Conservation (phyloP, 2,329 filamentous ascomycete genomes). For the Cladophialophora yegresii region DNA sequence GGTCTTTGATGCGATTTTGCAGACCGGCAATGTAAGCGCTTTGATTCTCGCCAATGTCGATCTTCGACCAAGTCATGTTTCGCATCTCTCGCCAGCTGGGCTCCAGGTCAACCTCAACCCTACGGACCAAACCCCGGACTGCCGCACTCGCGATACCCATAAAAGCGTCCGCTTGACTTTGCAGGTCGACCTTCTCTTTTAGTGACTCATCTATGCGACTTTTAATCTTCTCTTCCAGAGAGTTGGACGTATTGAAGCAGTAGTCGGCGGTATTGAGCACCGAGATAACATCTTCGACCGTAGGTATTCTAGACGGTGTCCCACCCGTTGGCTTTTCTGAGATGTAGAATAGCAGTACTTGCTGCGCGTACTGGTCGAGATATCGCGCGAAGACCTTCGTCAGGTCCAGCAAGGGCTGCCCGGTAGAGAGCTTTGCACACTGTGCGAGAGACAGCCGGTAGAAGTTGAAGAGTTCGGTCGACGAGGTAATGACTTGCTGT, state of each 20-base stretch:
- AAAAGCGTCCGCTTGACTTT: conserved; percentile 91
- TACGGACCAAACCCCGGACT: conserved; percentile 78
- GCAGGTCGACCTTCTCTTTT: conserved; percentile 75
- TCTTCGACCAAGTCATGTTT: conserved; percentile 90
- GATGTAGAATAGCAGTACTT: conserved; percentile 76
- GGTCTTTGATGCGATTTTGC: conserved; percentile 69
- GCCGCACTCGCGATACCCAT: conserved; percentile 90
- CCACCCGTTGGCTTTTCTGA: conserved; percentile 60
- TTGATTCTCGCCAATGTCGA: conserved; percentile 91
- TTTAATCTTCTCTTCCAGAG: conserved; percentile 93
- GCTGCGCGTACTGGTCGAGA: conserved; percentile 91
- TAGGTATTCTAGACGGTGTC: conserved; percentile 54
- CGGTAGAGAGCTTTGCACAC: conserved; percentile 92
- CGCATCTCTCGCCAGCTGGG: conserved; percentile 95
- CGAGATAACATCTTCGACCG: conserved; percentile 74
- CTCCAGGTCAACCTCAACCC: conserved; percentile 80
- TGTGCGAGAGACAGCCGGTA: conserved; percentile 91
- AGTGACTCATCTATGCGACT: conserved; percentile 81
- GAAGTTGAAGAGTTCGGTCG: conserved; percentile 95
- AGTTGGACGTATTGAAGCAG: conserved; percentile 89
- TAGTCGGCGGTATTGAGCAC: conserved; percentile 97
- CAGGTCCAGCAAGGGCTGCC: conserved; percentile 80
- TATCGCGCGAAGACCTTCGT: conserved; percentile 87
- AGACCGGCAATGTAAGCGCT: conserved; percentile 88
- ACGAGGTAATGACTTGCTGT: conserved; percentile 86